Evolutionary conservation across 1,284 basidiomycete species (phyloP), one percentile per base, ranked within the genome.

Genomic region (Hemileia vastatrix): DNA sequence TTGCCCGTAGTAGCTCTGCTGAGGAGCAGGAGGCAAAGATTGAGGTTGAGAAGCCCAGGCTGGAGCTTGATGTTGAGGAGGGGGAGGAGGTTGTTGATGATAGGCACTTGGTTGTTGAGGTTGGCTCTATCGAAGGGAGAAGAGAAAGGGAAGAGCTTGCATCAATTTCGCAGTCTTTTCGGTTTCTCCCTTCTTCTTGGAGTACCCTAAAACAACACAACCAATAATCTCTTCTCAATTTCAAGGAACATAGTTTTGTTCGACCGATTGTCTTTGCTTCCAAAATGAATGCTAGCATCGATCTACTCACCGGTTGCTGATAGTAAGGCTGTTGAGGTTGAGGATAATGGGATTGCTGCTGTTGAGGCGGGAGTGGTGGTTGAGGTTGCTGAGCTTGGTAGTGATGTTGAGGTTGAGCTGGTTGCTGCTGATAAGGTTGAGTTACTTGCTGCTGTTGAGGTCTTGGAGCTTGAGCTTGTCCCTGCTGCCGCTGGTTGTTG

Each of bases 311-410:
- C 32, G 45, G 60, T 15, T 63, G 60, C 23, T 31, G 48, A 56
- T 31, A 47, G 23, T 44, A 24, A 58, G 24, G 18, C 32, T 21
- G 23, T 54, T 47, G 40, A 43, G 45, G 55, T 40, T 54, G 53
- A 40, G 36, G 9, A 40, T 40, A 40, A 40, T 36, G 32, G 18
- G 66, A 57, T 52, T 62, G 66, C 15, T 64, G 66, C 11, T 56
- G 64, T 40, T 68, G 67, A 31, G 61, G 56, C 49, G 60, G 55
- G 61, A 54, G 32, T 11, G 56, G 40, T 24, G 64, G 24, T 45
- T 63, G 64, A 24, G 58, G 47, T n/a, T 65, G 67, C 48, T 57
- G 64, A 33, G 64, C 64, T 6, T 64, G 65, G 36, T 31, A 47
- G 15, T 69, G 66, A 18, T 48, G 27, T 27, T 48, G 50, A n/a